A percentile compares a stretch with the other conserved stretches of the same genome.
phyloP scores from a whole-genome alignment of 1,139 yeast genomes.

The Hemisphaericaspora subhashii region DNA sequence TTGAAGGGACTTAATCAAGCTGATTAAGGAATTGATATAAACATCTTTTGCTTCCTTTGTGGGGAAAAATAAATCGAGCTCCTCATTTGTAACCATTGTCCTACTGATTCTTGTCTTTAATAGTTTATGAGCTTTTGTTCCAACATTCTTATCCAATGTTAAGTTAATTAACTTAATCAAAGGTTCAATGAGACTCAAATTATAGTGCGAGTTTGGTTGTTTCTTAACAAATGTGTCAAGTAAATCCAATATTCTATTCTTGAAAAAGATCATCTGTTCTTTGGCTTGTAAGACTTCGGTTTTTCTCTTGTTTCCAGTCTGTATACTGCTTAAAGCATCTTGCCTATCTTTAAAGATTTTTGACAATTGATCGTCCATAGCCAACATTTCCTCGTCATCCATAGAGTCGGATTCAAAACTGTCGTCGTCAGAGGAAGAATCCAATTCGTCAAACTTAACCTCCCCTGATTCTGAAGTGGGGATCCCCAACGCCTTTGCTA shows the following conservation, averaged over 20 bases:
- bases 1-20: slow-evolving; percentile 32
- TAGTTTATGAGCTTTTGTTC: slow-evolving; percentile 73
- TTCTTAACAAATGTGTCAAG: slow-evolving; percentile 59
- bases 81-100: slow-evolving; percentile 31
- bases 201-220: slow-evolving; percentile 44
- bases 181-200: slow-evolving; percentile 54
- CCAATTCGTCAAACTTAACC: slow-evolving; percentile 43
- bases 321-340: slow-evolving; percentile 50
- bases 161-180: slow-evolving; percentile 55
- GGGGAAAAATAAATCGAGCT: slow-evolving; percentile 20
- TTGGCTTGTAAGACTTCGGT: slow-evolving; percentile 73
- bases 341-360: slow-evolving; percentile 81
- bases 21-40: slow-evolving; percentile 22
- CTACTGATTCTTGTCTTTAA: slow-evolving; percentile 67
- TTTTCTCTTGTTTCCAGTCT: slow-evolving; percentile 67
- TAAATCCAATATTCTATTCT: slow-evolving; percentile 75
- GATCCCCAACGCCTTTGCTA: slow-evolving; percentile 77
- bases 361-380: slow-evolving; percentile 82
- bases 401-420: slow-evolving; percentile 70
- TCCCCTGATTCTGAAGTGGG: slow-evolving; percentile 51
- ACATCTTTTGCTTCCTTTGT: slow-evolving; percentile 17
- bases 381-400: slow-evolving; percentile 98
- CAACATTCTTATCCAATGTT: slow-evolving; percentile 69
- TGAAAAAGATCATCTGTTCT: slow-evolving; percentile 77
- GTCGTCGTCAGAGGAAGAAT: slow-evolving; percentile 38